Conservation (phyloP, 192 early-diverging fungal species). For the Chytriomyces hyalinus region DNA sequence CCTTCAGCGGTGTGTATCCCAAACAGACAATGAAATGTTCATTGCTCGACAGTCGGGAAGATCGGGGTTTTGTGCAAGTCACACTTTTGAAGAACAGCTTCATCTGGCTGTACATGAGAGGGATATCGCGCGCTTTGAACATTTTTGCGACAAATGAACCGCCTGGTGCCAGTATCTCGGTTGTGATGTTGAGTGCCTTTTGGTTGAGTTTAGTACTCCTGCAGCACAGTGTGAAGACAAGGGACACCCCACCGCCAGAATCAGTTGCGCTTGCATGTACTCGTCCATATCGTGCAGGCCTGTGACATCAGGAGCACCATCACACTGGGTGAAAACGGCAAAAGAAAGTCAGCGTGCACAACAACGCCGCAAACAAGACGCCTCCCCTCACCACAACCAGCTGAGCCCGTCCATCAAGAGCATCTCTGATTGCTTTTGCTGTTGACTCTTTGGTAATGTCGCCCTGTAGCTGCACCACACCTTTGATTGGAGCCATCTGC, state of each 20-base stretch:
- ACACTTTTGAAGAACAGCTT: constrained; percentile 90
- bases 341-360: background rate
- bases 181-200: constrained; percentile 92
- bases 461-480: constrained; percentile 92
- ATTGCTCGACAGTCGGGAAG: constrained; percentile 88
- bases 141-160: constrained; percentile 99
- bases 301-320: constrained; percentile 67
- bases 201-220: background rate
- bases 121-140: constrained; percentile 91
- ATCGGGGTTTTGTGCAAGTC: constrained; percentile 90
- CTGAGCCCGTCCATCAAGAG: constrained; percentile 90
- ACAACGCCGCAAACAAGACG: background rate
- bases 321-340: constrained; percentile 55
- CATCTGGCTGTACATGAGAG: constrained; percentile 89
- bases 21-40: constrained; percentile 38
- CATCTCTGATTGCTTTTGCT: constrained; percentile 85
- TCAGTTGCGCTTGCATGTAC: constrained; percentile 96
- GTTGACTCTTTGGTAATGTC: constrained; percentile 96
- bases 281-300: constrained; percentile 99
- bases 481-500: constrained; percentile 92
- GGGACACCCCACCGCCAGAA: constrained; percentile 68
- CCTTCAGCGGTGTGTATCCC: constrained; percentile 6
- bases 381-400: constrained; percentile 69
- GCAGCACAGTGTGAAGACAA: background rate
- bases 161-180: constrained; percentile 84